These are phyloP conservation scores for Epichloe typhina DNA, from an alignment of 2,329 filamentous ascomycete species.

Conservation along the genomic window DNA sequence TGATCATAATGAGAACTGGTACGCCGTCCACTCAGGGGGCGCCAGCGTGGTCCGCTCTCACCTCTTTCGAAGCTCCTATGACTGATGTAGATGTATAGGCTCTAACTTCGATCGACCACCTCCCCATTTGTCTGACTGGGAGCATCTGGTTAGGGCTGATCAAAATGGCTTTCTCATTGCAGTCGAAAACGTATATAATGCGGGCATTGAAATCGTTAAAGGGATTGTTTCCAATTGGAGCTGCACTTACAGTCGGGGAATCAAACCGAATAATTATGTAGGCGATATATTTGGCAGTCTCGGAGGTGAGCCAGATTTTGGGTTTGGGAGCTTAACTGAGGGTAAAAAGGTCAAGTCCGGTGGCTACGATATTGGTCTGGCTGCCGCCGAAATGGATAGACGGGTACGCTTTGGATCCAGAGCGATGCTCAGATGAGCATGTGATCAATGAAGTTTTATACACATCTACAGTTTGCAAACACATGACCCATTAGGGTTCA, in stretches of 20 bases:
- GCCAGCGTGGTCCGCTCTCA: neutral
- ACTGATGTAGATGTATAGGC: conserved; percentile 17
- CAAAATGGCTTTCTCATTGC: conserved; percentile 53
- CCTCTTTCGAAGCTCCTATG: neutral
- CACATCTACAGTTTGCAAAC: neutral
- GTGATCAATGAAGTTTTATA: neutral
- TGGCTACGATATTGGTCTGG: conserved; percentile 11
- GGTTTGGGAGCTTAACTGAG: conserved; percentile 34
- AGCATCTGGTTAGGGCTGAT: conserved; percentile 46
- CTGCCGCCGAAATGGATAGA: conserved; percentile 16
- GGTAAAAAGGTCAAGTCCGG: conserved; percentile 19
- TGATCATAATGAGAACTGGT: conserved; percentile 55
- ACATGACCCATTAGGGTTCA: too few relatives aligned
- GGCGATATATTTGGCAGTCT: conserved; percentile 60
- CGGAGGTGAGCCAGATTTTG: conserved; percentile 53
- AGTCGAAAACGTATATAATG: conserved; percentile 51
- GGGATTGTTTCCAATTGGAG: conserved; percentile 52
- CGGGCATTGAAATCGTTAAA: conserved; percentile 50
- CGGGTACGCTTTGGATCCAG: conserved; percentile 13
- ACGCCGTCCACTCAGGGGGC: conserved; percentile 4
- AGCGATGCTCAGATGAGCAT: conserved; percentile 10
- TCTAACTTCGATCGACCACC: conserved; percentile 62
- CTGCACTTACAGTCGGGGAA: conserved; percentile 39
- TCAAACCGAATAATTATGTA: conserved; percentile 50
- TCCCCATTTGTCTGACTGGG: conserved; percentile 37